Evolutionary conservation across 805 yeast species (phyloP).

Genomic region (Metschnikowia cubensis): DNA sequence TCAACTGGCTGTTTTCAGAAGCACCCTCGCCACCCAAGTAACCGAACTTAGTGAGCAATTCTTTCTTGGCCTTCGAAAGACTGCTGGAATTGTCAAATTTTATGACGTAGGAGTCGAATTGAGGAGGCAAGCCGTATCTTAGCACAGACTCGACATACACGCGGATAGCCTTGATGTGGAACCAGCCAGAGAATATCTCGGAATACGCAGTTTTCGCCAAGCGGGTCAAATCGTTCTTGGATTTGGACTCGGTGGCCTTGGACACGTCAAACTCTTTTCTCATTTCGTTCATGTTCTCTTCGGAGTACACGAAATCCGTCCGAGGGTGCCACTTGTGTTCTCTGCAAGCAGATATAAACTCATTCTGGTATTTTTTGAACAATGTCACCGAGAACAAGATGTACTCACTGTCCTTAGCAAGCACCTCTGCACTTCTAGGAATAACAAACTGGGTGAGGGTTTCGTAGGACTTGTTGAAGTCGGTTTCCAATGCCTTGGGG

Average conservation of each 20-base stretch:
- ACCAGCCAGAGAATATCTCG: conserved; percentile 82
- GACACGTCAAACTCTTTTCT: conserved; percentile 78
- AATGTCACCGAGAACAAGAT: conserved; percentile 72
- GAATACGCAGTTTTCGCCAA: conserved; percentile 85
- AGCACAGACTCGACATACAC: conserved; percentile 89
- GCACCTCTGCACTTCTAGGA: conserved; percentile 77
- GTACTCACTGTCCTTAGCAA: conserved; percentile 72
- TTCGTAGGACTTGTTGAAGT: conserved; percentile 72
- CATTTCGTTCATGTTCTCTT: conserved; percentile 64
- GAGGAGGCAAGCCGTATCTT: conserved; percentile 96
- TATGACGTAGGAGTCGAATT: conserved; percentile 56
- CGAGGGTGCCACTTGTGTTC: conserved; percentile 90
- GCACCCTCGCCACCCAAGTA: conserved; percentile 91
- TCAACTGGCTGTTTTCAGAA: conserved; percentile 61
- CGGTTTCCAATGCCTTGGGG: conserved; percentile 59
- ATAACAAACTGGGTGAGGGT: conserved; percentile 75
- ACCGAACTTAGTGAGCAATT: conserved; percentile 72
- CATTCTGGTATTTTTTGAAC: conserved; percentile 74
- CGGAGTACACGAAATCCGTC: conserved; percentile 78
- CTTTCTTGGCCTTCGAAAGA: conserved; percentile 58
- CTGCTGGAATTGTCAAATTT: conserved; percentile 40
- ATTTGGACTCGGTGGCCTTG: conserved; percentile 64
- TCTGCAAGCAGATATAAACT: conserved; percentile 66
- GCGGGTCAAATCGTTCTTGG: conserved; percentile 74
- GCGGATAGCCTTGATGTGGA: conserved; percentile 83